These are phyloP conservation scores for Neocatenulostroma microsporum DNA, from an alignment of 2,329 filamentous ascomycete species.

Conservation along the genomic window DNA sequence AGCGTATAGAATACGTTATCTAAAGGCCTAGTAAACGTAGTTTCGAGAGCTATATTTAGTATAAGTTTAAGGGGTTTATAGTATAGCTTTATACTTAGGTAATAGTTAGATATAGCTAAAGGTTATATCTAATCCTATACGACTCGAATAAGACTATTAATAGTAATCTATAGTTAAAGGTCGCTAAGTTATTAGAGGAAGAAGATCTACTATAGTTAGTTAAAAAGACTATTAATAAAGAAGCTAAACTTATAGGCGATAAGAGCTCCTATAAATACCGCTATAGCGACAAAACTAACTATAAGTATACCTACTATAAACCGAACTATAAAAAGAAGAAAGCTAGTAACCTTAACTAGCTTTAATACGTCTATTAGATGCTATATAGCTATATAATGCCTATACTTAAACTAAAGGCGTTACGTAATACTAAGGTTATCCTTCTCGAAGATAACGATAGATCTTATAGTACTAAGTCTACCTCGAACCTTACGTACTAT, in stretches of 20 bases:
- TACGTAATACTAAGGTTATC: not conserved
- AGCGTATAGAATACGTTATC: not conserved
- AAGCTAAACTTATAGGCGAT: not conserved
- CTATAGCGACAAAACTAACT: not conserved
- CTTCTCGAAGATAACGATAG: not conserved
- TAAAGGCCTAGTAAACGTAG: not conserved
- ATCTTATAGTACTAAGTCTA: not conserved
- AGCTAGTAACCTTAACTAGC: not conserved
- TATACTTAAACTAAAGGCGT: not conserved
- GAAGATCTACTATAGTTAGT: not conserved
- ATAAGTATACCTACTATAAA: not conserved
- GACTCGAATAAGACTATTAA: not conserved
- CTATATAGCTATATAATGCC: not conserved
- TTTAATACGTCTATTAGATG: not conserved
- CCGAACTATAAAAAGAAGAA: not conserved
- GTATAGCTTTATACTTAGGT: not conserved
- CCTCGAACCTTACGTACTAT: not conserved
- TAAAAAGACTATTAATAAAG: not conserved
- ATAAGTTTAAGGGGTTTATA: not conserved
- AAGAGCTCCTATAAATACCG: not conserved
- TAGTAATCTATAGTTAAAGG: not conserved
- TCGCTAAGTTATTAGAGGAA: not conserved
- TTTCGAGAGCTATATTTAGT: not conserved
- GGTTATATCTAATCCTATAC: not conserved
- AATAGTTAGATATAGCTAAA: not conserved